Evolutionary conservation across 306 rosid genomes (phyloP), one percentile per base, ranked within the genome.

Genomic region (Spatholobus suberectus): DNA sequence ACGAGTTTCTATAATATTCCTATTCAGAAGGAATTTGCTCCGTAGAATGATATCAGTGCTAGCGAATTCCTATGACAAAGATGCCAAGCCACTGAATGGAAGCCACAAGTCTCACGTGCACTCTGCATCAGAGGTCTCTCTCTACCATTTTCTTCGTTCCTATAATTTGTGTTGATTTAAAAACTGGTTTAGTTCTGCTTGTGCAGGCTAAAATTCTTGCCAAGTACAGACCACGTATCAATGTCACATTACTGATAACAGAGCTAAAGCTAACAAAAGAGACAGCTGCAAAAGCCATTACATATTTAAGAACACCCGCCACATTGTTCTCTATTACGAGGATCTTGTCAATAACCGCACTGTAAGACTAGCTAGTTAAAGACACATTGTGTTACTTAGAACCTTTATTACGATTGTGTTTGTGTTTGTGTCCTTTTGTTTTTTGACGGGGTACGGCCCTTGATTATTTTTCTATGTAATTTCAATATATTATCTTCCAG

Each of bases 81-180:
- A 84, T 78, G 87, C 88, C 35, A 92, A 90, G 78, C 86, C 75
- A 67, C 82, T 92, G 18, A 88, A 92, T 63, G 94, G 97, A 57
- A 90, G 91, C 23, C 94, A 92, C 75, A 89, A 90, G 83, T 86
- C 94, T 76, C 97, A 92, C 41, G 92, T 88, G 29, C 92, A 90
- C 41, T 92, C 92, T 44, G 18, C 74, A 6, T 0, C 14, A 18
- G 93, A 92, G 91, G 93, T 89, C 38, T 73, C 34, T 76, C 29
- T 62, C 51, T 69, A 55, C 18, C 27, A 20, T 21, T 58, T 17
- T 1, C n/a, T 34, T 17, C 3, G n/a, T 23, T 9, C 14, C 52
- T 46, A 74, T 52, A 62, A 12, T 58, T 6, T 15, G 17, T 8
- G 13, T 69, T 63, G 55, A 20, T 40, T 54, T 78, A 13, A 34